A percentile compares a stretch with the other conserved stretches of the same genome.
phyloP scores from a whole-genome alignment of 305 asterid species.

The Solanum hybrid region DNA sequence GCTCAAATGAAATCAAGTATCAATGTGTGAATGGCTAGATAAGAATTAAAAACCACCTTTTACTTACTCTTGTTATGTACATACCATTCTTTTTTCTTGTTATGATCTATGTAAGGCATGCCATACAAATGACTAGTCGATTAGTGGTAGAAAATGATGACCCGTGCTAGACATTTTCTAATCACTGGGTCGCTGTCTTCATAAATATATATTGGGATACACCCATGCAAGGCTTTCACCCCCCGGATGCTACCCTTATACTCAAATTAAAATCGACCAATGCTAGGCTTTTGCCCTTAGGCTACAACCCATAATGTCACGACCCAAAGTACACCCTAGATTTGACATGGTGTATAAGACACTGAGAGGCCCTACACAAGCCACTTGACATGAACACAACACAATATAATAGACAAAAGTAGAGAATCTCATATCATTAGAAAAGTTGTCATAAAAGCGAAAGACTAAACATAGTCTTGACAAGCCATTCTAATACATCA shows the following conservation, averaged over 20 bases:
- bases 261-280: neutral
- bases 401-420: neutral
- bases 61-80: neutral
- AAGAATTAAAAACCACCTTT: neutral
- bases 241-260: neutral
- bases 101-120: neutral
- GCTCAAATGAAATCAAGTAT: neutral
- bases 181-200: neutral
- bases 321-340: neutral
- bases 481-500: neutral
- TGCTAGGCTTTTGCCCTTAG: neutral
- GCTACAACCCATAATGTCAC: neutral
- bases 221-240: neutral
- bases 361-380: neutral
- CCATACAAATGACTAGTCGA: neutral
- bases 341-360: neutral
- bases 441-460: neutral
- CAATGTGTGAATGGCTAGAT: neutral
- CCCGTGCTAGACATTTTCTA: neutral
- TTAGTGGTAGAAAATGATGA: neutral
- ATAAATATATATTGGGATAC: neutral
- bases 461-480: neutral
- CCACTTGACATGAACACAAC: neutral
- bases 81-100: neutral
- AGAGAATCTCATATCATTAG: neutral